Base-by-base conservation (phyloP, 768 basidiomycete genomes). In the Podaxis sp. region DNA sequence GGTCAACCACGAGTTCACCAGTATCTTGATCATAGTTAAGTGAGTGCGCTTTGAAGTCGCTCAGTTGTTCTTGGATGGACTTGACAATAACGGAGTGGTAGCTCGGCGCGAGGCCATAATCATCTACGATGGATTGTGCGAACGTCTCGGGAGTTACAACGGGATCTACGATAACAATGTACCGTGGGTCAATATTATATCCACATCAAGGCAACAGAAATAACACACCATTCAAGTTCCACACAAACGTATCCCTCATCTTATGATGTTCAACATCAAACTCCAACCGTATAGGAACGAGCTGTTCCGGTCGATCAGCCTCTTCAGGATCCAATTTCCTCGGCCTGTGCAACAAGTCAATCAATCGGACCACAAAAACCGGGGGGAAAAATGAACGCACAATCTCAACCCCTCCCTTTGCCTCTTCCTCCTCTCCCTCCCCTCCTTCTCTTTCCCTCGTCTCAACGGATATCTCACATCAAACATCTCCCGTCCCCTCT, bases 211-310 rank as follows among this genome's bases (percentile, higher is more conserved):
- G 50, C 52, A n/a, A 28, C 23, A 50, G 61, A 50, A 76, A 59
- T 51, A 16, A 28, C 85, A n/a, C 59, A 97, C 95, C 96, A 64
- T 90, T 90, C 48, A 95, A 73, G 68, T 99, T 97, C 97, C 96
- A 99, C 48, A 97, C 84, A 74, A 98, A 98, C 0, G 96, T 94
- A 70, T 99, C 97, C 27, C 94, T 85, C 80, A 98, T 88, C 75
- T 89, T 91, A 69, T 91, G 88, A 68, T 92, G 90, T 59, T 98
- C 97, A 51, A 95, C 89, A 67, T 99, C 97, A 67, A 98, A 88
- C 72, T 99, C 97, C 55, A 99, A 78, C n/a, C 97, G 86, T 42
- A 99, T 89, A 2, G 97, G 97, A 3, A 98, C 89, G 27, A 99
- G 88, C 66, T 86, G 81, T 69, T 99, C 97, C 11, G 83, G 80